A percentile compares a stretch with the other conserved stretches of the same genome.
Conservation (phyloP, 345 rosid species). For the Moringa oleifera region DNA sequence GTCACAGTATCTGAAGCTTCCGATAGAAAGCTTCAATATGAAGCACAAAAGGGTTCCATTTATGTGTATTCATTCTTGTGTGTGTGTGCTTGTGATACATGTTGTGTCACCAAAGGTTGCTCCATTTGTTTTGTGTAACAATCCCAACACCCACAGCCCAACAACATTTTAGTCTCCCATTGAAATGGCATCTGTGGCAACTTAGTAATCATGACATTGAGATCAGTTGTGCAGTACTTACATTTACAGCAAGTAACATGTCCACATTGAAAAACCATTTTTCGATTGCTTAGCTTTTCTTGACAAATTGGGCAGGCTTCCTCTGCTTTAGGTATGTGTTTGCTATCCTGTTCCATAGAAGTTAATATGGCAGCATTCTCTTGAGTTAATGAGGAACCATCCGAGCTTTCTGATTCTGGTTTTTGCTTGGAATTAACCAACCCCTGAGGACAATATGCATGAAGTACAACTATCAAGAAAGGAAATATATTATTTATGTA, state of each 20-base stretch:
- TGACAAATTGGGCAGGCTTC: slow-evolving; percentile 94
- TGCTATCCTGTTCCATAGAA: slow-evolving; percentile 32
- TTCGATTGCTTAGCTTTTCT: slow-evolving; percentile 64
- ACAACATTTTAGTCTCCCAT: not conserved
- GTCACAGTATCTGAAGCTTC: not conserved
- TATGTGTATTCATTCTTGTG: not conserved
- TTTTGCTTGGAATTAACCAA: slow-evolving; percentile 60
- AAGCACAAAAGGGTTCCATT: not conserved
- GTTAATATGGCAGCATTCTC: slow-evolving; percentile 22
- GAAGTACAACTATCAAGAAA: slow-evolving; percentile 1
- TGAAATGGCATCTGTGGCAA: slow-evolving; percentile 6
- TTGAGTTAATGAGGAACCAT: slow-evolving; percentile 32
- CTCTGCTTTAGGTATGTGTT: slow-evolving; percentile 37
- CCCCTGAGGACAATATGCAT: slow-evolving; percentile 45
- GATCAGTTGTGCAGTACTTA: slow-evolving; percentile 26
- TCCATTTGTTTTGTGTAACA: not conserved
- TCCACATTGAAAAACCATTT: slow-evolving; percentile 96
- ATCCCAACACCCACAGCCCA: not conserved
- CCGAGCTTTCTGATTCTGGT: slow-evolving; percentile 34
- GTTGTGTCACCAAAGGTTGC: not conserved
- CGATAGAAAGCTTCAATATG: not conserved
- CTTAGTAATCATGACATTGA: slow-evolving; percentile 6
- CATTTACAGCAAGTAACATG: slow-evolving; percentile 93
- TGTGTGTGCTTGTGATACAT: not conserved
- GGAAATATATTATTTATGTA: not conserved